phyloP scores from a whole-genome alignment of 768 basidiomycete species.

The Lactarius sanguifluus region DNA sequence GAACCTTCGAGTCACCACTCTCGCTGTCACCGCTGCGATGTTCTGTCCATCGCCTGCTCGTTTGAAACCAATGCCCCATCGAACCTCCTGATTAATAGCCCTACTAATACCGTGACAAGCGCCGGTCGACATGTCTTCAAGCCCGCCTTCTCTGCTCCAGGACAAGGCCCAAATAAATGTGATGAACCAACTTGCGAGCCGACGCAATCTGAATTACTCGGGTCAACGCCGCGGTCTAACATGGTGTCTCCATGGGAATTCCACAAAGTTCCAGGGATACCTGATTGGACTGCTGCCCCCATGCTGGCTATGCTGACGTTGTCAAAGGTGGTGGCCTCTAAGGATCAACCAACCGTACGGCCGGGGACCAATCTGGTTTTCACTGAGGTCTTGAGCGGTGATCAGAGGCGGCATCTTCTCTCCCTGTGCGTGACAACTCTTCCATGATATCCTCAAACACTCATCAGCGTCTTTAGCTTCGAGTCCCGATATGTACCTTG shows the following conservation, averaged over 20 bases:
- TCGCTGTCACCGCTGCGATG: slow-evolving; percentile 51
- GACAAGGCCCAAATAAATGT: not conserved
- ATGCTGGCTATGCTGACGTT: slow-evolving; percentile 48
- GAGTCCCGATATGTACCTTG: slow-evolving; percentile 46
- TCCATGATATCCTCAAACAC: not conserved
- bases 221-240: slow-evolving; percentile 19
- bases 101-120: not conserved
- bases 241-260: slow-evolving; percentile 40
- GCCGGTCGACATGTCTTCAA: slow-evolving; percentile 3
- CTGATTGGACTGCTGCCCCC: slow-evolving; percentile 47
- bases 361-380: slow-evolving; percentile 30
- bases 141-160: slow-evolving; percentile 1
- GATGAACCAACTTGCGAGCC: slow-evolving; percentile 27
- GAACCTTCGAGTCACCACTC: slow-evolving; percentile 37
- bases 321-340: slow-evolving; percentile 33
- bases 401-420: slow-evolving; percentile 24
- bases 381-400: slow-evolving; percentile 18
- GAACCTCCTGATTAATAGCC: slow-evolving; percentile 31
- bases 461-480: slow-evolving; percentile 36
- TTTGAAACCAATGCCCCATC: slow-evolving; percentile 41
- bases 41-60: slow-evolving; percentile 47
- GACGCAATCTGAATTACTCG: slow-evolving; percentile 12
- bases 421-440: slow-evolving; percentile 17
- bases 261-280: slow-evolving; percentile 39
- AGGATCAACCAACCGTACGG: slow-evolving; percentile 30